These are phyloP conservation scores for Corchorus olitorius DNA, from an alignment of 345 rosid genomes.

Conservation along the genomic window DNA sequence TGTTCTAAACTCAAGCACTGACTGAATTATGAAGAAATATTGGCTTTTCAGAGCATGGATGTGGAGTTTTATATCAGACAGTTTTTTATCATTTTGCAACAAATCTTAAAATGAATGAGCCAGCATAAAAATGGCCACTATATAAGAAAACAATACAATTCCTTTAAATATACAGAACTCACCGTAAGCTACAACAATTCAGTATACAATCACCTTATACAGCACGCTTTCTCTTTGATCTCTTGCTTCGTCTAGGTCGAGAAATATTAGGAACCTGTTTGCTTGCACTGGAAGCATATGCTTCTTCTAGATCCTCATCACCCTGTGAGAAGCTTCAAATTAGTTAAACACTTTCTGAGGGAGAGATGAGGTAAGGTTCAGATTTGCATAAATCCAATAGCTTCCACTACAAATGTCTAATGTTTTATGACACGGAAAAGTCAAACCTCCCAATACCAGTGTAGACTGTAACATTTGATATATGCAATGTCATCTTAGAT, in stretches of 20 bases:
- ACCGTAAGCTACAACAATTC: conserved; percentile 39
- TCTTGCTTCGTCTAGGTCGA: conserved; percentile 81
- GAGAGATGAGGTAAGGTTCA: not conserved
- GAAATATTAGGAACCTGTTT: conserved; percentile 63
- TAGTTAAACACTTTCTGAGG: not conserved
- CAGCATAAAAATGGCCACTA: conserved; percentile 44
- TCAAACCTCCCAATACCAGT: not conserved
- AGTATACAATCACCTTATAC: conserved; percentile 43
- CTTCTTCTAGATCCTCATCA: conserved; percentile 67
- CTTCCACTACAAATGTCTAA: not conserved
- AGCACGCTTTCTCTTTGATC: conserved; percentile 82
- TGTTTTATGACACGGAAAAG: not conserved
- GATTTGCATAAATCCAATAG: not conserved
- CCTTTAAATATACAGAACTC: conserved; percentile 42
- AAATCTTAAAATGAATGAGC: conserved; percentile 34
- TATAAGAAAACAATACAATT: conserved; percentile 33
- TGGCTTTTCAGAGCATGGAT: conserved; percentile 18
- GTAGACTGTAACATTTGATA: not conserved
- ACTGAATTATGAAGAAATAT: not conserved
- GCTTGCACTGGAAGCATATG: conserved; percentile 60
- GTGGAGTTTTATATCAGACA: conserved; percentile 11
- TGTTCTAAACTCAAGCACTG: not conserved
- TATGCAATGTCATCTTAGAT: not conserved
- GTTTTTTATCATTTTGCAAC: conserved; percentile 25
- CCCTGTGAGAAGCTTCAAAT: conserved; percentile 46